phyloP scores from a whole-genome alignment of 495 filamentous ascomycete species.

The Talaromyces ruber region DNA sequence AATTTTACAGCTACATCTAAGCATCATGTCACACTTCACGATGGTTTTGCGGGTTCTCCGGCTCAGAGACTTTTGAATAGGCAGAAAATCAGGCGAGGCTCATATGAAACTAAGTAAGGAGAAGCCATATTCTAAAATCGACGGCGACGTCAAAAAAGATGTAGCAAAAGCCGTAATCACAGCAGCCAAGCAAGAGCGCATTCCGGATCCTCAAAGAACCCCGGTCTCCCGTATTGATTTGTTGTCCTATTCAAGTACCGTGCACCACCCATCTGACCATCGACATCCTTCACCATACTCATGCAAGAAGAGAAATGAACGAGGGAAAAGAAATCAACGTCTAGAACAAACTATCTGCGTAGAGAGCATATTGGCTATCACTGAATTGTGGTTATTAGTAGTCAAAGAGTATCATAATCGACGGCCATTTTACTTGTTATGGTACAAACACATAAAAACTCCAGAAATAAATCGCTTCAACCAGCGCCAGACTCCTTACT shows the following conservation, averaged over 20 bases:
- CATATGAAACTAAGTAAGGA: neutral
- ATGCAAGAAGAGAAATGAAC: neutral
- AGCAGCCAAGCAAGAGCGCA: neutral
- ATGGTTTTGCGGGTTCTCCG: neutral
- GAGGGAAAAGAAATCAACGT: neutral
- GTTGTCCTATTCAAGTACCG: neutral
- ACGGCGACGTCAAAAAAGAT: no score
- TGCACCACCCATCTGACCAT: neutral
- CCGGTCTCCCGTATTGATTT: no score
- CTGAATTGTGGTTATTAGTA: neutral
- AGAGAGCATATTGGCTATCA: neutral
- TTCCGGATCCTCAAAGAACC: neutral
- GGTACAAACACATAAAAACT: neutral
- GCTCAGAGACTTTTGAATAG: neutral
- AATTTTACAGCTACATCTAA: neutral
- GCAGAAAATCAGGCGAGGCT: neutral
- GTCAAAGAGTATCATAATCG: neutral
- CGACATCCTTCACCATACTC: neutral
- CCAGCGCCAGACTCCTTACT: constrained; percentile 8
- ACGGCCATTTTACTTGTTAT: neutral
- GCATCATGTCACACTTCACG: neutral
- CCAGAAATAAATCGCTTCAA: neutral
- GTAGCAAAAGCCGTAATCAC: neutral
- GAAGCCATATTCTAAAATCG: neutral
- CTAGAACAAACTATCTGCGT: no score